Conservation (phyloP, 169 alveolate genomes). For the Cryptosporidium sp. region DNA sequence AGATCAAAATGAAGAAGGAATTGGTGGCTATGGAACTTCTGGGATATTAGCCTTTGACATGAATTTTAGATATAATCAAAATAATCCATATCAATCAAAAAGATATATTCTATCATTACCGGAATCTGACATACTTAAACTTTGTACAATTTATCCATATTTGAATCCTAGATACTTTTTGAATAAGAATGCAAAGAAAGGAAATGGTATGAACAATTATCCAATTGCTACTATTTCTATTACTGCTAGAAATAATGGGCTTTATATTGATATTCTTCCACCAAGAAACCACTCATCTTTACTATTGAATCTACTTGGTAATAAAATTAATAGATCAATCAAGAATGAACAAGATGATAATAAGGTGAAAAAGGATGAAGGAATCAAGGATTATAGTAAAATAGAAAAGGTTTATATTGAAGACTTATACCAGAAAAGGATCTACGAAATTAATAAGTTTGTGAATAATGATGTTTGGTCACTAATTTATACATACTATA, state of each 20-base stretch:
- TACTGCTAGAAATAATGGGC: slow-evolving; percentile 54
- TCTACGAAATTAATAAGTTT: slow-evolving; percentile 23
- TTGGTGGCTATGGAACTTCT: background rate
- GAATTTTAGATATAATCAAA: slow-evolving; percentile 50
- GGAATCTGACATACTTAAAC: slow-evolving; percentile 56
- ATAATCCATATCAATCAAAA: slow-evolving; percentile 55
- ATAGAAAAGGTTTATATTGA: slow-evolving; percentile 1
- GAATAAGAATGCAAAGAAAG: slow-evolving; percentile 33
- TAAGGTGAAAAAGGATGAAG: background rate
- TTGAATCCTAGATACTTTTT: slow-evolving; percentile 61
- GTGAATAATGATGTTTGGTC: slow-evolving; percentile 47
- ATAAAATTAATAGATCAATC: background rate
- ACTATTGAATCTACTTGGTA: slow-evolving; percentile 12
- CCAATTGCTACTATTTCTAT: slow-evolving; percentile 65
- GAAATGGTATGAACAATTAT: slow-evolving; percentile 12
- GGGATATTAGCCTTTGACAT: slow-evolving; percentile 66
- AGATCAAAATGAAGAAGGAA: background rate
- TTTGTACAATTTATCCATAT: slow-evolving; percentile 63
- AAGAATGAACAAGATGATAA: background rate
- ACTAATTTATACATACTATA: slow-evolving; percentile 40
- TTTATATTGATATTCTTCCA: slow-evolving; percentile 66
- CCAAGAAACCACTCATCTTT: slow-evolving; percentile 70
- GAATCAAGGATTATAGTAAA: background rate
- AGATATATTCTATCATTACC: slow-evolving; percentile 65
- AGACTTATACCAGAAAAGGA: slow-evolving; percentile 43